Evolutionary conservation across 2,329 filamentous ascomycete species (phyloP).

Genomic region (Fusarium duplospermum): DNA sequence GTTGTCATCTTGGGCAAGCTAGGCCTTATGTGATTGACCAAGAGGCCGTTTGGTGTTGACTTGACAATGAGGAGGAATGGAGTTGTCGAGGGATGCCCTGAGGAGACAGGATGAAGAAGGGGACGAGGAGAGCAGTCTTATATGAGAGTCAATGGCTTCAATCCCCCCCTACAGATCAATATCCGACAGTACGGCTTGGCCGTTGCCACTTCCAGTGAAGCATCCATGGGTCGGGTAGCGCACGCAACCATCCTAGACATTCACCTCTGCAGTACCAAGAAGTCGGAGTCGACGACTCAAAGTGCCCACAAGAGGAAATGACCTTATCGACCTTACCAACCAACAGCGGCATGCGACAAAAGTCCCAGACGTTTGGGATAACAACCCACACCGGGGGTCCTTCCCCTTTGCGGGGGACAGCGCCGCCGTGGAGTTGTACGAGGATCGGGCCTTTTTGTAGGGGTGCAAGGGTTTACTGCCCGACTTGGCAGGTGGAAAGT

Average conservation of each 20-base stretch:
- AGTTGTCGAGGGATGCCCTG: conserved; percentile 3
- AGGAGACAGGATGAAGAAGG: not conserved
- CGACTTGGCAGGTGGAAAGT: conserved; percentile 31
- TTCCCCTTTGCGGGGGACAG: conserved; percentile 31
- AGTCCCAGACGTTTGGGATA: conserved; percentile 13
- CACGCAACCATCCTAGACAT: conserved; percentile 9
- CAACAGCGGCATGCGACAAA: conserved; percentile 19
- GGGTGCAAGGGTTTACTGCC: not conserved
- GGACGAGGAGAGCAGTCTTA: conserved; percentile 6
- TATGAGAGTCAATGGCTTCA: conserved; percentile 17
- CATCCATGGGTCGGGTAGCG: not conserved
- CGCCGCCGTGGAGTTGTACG: not conserved
- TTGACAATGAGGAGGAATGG: not conserved
- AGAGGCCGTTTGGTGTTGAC: not conserved
- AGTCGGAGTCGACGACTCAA: not conserved
- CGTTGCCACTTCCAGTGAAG: conserved; percentile 22
- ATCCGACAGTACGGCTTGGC: conserved; percentile 28
- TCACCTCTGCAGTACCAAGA: not conserved
- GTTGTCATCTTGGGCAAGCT: conserved; percentile 47
- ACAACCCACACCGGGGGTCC: not conserved
- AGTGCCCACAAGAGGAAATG: conserved; percentile 14
- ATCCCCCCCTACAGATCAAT: not conserved
- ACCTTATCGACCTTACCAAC: conserved; percentile 22
- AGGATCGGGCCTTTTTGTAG: conserved; percentile 31
- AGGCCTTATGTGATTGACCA: not conserved